Base-by-base conservation (phyloP, 352 stramenopile species). In the Pythium dissotocum region DNA sequence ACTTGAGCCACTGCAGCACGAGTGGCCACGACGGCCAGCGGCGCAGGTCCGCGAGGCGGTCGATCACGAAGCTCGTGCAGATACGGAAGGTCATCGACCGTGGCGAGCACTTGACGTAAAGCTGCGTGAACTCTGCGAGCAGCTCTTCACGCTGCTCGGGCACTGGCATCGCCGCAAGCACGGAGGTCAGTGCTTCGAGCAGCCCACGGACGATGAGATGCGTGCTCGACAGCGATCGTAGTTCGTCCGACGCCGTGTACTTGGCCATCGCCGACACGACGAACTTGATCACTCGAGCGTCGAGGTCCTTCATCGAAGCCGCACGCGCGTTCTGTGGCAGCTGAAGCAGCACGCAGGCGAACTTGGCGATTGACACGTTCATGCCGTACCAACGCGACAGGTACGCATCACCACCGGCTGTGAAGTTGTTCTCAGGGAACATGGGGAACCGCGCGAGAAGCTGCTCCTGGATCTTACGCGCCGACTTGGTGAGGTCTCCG, bases 21-120 rank as follows among this genome's bases (percentile, higher is more conserved):
- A 90, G 70, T 3, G 55, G 42, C 80, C 80, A 88, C 28, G 63
- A 70, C 57, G 82, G 83, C 83, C 80, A 93, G 6, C 75, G 63
- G 24, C 80, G 73, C 16, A 82, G 67, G 18, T 81, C 69, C 9
- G 77, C 72, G 6, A 95, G 73, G 32, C 89, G 79, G 26, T 88
- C 69, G 14, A 93, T 77, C 6, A 79, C 87, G 67, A 93, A 93
- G 21, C 63, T 55, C n/a, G 83, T 90, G 69, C 87, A 95, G 6
- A 73, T 84, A 10, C 84, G 83, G 66, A 95, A 95, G 2, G 78
- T 85, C 51, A 89, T 77, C 13, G 85, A 93, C 42, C 82, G 84
- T 1, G 83, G 79, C 26, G 85, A 87, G 36, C 79, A 89, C n/a
- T 76, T 65, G 36, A 70, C 65, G 77, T 93, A 95, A 26, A 93